phyloP scores from a whole-genome alignment of 495 filamentous ascomycete genomes.

The Coniosporium apollinis region DNA sequence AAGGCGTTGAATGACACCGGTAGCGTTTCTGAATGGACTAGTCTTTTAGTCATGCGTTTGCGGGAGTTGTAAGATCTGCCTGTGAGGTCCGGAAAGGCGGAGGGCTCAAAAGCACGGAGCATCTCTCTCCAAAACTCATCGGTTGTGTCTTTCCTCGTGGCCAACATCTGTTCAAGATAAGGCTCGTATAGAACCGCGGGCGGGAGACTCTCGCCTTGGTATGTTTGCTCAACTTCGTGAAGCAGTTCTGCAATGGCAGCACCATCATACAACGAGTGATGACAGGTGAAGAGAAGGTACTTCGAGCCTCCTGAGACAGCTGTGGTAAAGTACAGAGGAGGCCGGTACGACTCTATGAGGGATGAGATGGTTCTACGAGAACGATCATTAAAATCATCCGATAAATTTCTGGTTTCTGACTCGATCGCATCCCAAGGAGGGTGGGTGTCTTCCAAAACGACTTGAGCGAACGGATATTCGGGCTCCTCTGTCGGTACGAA shows the following conservation, averaged over 20 bases:
- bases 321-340: too few relatives aligned
- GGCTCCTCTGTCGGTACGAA: constrained; percentile 38
- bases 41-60: constrained; percentile 12
- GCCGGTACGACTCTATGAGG: too few relatives aligned
- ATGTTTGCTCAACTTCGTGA: constrained; percentile 41
- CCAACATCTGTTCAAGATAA: constrained; percentile 33
- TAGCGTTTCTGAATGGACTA: constrained; percentile 8
- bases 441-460: constrained; percentile 28
- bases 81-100: constrained; percentile 26
- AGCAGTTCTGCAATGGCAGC: constrained; percentile 48
- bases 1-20: constrained; percentile 27
- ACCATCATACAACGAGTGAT: constrained; percentile 73
- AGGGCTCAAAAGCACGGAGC: constrained; percentile 32
- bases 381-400: too few relatives aligned
- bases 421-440: too few relatives aligned
- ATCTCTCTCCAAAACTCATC: constrained; percentile 46
- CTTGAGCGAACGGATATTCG: constrained; percentile 38
- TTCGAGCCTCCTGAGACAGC: too few relatives aligned
- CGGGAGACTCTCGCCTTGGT: constrained; percentile 28
- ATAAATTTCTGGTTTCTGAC: too few relatives aligned
- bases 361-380: too few relatives aligned
- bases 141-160: constrained; percentile 18
- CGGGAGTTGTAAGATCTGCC: constrained; percentile 3
- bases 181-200: constrained; percentile 28
- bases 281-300: constrained; percentile 47